Evolutionary conservation across 768 basidiomycete species (phyloP).

Genomic region (Panellus pusillus): DNA sequence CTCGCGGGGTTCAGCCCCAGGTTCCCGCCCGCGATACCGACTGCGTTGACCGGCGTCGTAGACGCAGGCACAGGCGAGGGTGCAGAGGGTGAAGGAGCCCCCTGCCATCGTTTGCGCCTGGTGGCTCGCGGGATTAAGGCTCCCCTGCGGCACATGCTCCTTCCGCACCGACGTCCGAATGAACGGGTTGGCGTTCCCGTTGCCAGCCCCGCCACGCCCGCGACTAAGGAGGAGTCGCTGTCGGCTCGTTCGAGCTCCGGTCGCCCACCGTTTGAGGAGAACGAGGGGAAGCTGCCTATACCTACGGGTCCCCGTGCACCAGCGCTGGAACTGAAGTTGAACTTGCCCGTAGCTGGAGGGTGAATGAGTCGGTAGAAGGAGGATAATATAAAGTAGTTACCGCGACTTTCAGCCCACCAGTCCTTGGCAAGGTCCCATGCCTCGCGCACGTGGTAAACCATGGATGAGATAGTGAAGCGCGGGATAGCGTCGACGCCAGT

Average conservation of each 20-base stretch:
- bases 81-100: slow-evolving; percentile 11
- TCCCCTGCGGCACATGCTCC: neutral
- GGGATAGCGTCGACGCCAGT: slow-evolving; percentile 76
- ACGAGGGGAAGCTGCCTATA: neutral
- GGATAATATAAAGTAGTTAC: neutral
- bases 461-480: slow-evolving; percentile 53
- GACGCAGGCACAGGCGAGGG: neutral
- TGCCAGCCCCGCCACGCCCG: neutral
- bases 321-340: slow-evolving; percentile 3
- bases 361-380: neutral
- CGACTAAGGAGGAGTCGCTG: neutral
- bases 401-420: slow-evolving; percentile 6
- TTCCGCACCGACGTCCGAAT: slow-evolving; percentile 13
- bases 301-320: slow-evolving; percentile 11
- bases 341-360: neutral
- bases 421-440: slow-evolving; percentile 32
- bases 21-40: neutral
- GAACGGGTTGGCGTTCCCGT: slow-evolving; percentile 5
- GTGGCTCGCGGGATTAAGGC: slow-evolving; percentile 5
- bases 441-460: slow-evolving; percentile 48
- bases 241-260: neutral
- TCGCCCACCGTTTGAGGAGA: neutral
- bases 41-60: neutral
- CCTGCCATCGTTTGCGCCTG: slow-evolving; percentile 9
- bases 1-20: neutral